Evolutionary conservation across 2,329 filamentous ascomycete species (phyloP), one percentile per base, ranked within the genome.

Genomic region (Fusarium poae): DNA sequence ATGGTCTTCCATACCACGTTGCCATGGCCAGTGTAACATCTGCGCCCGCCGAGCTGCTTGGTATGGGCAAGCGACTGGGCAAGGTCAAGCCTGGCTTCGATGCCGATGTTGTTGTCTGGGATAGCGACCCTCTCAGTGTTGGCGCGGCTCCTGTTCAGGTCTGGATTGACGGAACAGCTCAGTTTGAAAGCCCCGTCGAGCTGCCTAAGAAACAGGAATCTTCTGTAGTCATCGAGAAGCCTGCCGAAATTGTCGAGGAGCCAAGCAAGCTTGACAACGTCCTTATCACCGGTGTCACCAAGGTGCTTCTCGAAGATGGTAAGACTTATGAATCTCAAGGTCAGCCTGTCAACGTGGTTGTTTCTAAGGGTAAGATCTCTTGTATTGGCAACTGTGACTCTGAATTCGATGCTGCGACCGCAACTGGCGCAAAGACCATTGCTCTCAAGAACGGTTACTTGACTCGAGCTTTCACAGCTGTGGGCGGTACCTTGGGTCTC

Each of bases 41-140:
- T 1, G 85, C 85, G 0, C 87, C 88, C 0, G 88, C 88, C 3
- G 85, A 87, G 51, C 79, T 86, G 3, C 79, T 90, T 0, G 87
- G 87, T 1, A 80, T 89, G 45, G 85, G 83, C 12, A 76, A 88
- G 63, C 82, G 88, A 5, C 77, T 90, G 8, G 88, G 88, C 54
- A 89, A 89, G 73, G 77, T 89, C 56, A 89, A 88, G 79, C 81
- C 85, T 5, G 87, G 88, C 0, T 89, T 84, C 48, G 88, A 89
- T 62, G 88, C 86, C 44, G 88, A 90, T 62, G 72, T 90, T 30
- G 87, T 85, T 13, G 82, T 89, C 11, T 90, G 88, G 88, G 87
- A 90, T 68, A 87, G 84, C 42, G 87, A 90, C 62, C 88, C 88
- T 30, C 77, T 90, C 3, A 86, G 85, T 42, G 83, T 88, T 0